Conservation (phyloP, 176 grass and related monocot genomes). For the Areca catechu region DNA sequence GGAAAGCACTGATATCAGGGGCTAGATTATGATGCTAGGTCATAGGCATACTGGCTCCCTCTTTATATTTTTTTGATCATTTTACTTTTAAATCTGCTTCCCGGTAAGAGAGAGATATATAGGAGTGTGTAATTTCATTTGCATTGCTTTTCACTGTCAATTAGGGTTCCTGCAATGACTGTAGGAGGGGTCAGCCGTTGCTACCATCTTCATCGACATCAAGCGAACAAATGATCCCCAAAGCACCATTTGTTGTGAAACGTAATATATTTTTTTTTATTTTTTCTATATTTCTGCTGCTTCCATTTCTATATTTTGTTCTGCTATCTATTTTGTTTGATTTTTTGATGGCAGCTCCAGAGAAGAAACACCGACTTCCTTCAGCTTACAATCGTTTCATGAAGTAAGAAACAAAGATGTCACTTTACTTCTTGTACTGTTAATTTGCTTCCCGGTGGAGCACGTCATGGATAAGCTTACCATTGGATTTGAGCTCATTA, state of each 20-base stretch:
- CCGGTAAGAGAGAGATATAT: too few species aligned
- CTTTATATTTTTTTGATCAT: too few species aligned
- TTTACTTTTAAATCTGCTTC: too few species aligned
- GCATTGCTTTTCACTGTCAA: not conserved
- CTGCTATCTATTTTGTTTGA: conserved; percentile 15
- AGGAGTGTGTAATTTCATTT: not conserved
- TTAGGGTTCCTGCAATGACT: conserved; percentile 69
- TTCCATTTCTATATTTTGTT: not conserved
- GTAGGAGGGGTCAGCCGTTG: conserved; percentile 55
- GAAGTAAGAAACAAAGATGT: conserved; percentile 35
- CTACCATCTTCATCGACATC: conserved; percentile 34
- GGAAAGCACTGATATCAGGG: too few species aligned
- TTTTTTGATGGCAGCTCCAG: conserved; percentile 50
- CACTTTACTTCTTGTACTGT: too few species aligned
- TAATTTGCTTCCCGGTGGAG: too few species aligned
- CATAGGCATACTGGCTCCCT: too few species aligned
- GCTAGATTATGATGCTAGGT: too few species aligned
- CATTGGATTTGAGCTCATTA: too few species aligned
- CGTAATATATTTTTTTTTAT: conserved; percentile 35
- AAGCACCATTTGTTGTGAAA: conserved; percentile 73
- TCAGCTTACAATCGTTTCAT: conserved; percentile 95
- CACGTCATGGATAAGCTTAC: too few species aligned
- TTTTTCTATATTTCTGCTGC: not conserved
- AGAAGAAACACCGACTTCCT: conserved; percentile 83
- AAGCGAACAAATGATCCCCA: conserved; percentile 38